Percentiles rank a stretch among this genome's conserved stretches.
These are phyloP conservation scores for Phyllostachys edulis DNA, from an alignment of 176 grass and related monocot genomes.

Conservation along the genomic window DNA sequence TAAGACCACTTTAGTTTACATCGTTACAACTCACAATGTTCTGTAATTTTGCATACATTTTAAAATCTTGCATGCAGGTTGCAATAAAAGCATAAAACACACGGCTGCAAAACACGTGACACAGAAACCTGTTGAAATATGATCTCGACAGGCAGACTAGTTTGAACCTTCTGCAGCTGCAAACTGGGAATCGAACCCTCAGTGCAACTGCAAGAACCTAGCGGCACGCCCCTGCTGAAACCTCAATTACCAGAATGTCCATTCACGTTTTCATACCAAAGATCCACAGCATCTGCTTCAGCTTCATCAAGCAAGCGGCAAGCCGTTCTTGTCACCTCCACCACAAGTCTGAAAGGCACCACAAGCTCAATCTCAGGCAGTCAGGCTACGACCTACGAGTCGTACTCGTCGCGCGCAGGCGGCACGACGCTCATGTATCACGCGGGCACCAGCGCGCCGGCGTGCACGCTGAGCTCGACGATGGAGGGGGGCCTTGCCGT, in stretches of 20 bases:
- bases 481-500: conserved; percentile 72
- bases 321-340: too few species aligned
- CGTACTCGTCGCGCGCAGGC: conserved; percentile 49
- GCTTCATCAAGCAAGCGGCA: too few species aligned
- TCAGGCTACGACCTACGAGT: too few species aligned
- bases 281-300: not conserved
- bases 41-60: not conserved
- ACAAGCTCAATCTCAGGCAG: too few species aligned
- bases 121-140: not conserved
- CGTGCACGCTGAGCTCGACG: conserved; percentile 59
- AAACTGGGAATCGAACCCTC: not conserved
- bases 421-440: conserved; percentile 54
- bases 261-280: not conserved
- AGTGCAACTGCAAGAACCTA: too few species aligned
- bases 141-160: not conserved
- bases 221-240: not conserved
- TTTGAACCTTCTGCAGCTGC: not conserved
- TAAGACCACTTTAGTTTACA: too few species aligned
- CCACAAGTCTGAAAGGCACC: too few species aligned
- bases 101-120: not conserved
- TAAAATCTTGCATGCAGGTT: not conserved
- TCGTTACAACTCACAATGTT: too few species aligned
- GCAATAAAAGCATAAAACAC: not conserved
- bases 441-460: conserved; percentile 36
- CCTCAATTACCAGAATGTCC: not conserved